Percentiles rank a stretch among this genome's conserved stretches.
Conservation (phyloP, 495 filamentous ascomycete species). For the Penicillium lividum region DNA sequence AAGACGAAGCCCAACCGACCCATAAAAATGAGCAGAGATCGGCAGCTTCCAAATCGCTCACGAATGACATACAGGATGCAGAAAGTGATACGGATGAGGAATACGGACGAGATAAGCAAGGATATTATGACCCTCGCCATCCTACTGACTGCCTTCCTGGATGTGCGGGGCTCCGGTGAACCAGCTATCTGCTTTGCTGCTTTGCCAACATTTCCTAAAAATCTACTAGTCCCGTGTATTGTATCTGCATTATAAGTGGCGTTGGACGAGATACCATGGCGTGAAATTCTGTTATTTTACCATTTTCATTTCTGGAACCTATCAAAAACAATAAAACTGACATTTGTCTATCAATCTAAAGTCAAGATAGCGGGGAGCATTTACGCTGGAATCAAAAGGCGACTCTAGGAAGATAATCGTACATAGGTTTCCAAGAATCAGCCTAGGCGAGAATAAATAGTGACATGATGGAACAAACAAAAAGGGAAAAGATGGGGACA, state of each 20-base stretch:
- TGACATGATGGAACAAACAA: constrained; percentile 30
- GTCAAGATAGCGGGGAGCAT: constrained; percentile 1
- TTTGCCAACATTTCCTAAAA: constrained; percentile 2
- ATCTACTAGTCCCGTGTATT: background rate
- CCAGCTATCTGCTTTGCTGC: background rate
- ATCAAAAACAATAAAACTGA: constrained; percentile 2
- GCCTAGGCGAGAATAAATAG: constrained; percentile 29
- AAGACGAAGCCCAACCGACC: constrained; percentile 20
- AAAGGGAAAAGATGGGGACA: constrained; percentile 25
- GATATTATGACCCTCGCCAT: constrained; percentile 52
- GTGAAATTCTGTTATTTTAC: background rate
- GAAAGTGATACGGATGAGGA: constrained; percentile 25
- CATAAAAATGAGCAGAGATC: background rate
- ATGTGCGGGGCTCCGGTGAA: constrained; percentile 32
- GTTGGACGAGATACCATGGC: background rate
- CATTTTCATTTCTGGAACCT: background rate
- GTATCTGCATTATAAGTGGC: constrained; percentile 2
- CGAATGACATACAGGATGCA: no score
- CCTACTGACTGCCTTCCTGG: constrained; percentile 52
- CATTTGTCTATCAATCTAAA: constrained; percentile 14
- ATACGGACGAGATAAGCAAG: constrained; percentile 42
- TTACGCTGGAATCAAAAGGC: constrained; percentile 12
- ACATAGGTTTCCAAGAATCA: constrained; percentile 39
- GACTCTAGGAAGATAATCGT: constrained; percentile 36
- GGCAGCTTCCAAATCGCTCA: background rate